These are phyloP conservation scores for Senecio squalidus DNA, from an alignment of 140 eudicot genomes.

Conservation along the genomic window DNA sequence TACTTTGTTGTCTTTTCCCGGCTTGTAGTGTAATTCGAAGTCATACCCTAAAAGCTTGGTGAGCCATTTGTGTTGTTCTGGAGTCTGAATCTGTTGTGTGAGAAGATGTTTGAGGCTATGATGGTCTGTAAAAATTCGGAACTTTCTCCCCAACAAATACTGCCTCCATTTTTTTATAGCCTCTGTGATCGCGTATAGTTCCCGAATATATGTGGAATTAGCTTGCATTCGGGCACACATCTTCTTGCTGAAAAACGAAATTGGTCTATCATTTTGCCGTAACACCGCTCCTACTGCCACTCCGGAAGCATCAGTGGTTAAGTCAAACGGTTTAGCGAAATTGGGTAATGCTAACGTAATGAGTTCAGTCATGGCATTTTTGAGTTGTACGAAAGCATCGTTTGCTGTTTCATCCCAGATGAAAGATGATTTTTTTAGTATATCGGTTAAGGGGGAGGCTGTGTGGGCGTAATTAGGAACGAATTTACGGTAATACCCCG, in stretches of 20 bases:
- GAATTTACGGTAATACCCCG: neutral
- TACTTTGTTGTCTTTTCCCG: no score
- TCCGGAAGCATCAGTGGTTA: constrained; percentile 7
- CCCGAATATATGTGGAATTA: neutral
- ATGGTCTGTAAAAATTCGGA: no score
- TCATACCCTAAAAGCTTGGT: neutral
- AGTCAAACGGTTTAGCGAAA: neutral
- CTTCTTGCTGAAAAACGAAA: neutral
- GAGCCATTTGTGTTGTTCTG: no score
- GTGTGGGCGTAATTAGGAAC: neutral
- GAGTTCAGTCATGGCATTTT: neutral
- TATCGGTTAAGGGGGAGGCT: neutral
- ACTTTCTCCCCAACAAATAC: no score
- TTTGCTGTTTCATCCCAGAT: neutral
- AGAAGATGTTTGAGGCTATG: no score
- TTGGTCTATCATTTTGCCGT: neutral
- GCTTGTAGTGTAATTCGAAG: no score
- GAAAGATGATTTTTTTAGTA: neutral
- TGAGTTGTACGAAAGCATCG: neutral
- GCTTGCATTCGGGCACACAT: neutral
- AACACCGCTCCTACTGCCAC: neutral
- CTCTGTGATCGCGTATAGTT: no score
- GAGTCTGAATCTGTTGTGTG: no score
- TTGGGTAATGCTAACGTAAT: neutral
- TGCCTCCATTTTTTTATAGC: no score